Conservation (phyloP, 2,329 filamentous ascomycete species). For the Colletotrichum spaethianum region DNA sequence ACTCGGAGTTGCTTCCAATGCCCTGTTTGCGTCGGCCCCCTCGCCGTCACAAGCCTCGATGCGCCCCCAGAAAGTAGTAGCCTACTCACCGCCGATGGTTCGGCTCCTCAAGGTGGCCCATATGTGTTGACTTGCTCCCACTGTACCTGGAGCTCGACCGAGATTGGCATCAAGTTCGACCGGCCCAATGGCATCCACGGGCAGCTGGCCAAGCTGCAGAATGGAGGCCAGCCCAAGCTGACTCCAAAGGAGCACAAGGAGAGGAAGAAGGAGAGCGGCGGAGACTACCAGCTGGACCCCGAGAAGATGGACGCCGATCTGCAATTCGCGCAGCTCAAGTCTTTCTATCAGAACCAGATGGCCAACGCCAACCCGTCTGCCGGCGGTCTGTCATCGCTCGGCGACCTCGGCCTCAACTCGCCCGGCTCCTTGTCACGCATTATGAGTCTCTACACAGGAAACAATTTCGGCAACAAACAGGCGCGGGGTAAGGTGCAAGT, state of each 20-base stretch:
- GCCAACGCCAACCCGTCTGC: slow-evolving; percentile 71
- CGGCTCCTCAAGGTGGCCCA: slow-evolving; percentile 60
- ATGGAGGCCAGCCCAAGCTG: slow-evolving; percentile 68
- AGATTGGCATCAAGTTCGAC: slow-evolving; percentile 92
- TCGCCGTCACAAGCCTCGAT: slow-evolving; percentile 82
- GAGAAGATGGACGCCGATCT: slow-evolving; percentile 73
- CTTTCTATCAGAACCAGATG: slow-evolving; percentile 87
- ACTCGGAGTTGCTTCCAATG: slow-evolving; percentile 97
- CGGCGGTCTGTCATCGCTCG: slow-evolving; percentile 60
- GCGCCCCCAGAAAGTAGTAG: slow-evolving; percentile 58
- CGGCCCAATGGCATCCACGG: slow-evolving; percentile 88
- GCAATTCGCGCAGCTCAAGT: slow-evolving; percentile 80
- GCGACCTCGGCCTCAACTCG: slow-evolving; percentile 76
- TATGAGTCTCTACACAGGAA: slow-evolving; percentile 88
- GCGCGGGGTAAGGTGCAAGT: slow-evolving; percentile 70
- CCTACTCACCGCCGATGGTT: slow-evolving; percentile 60
- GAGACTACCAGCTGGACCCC: slow-evolving; percentile 58
- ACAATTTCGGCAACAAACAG: slow-evolving; percentile 75
- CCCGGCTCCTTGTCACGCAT: slow-evolving; percentile 88
- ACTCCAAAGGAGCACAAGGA: slow-evolving; percentile 67
- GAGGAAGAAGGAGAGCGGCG: slow-evolving; percentile 65
- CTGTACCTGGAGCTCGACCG: slow-evolving; percentile 92
- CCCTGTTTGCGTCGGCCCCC: slow-evolving; percentile 86
- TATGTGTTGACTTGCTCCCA: slow-evolving; percentile 90
- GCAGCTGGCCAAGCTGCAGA: slow-evolving; percentile 81